Percentiles rank a stretch among this genome's conserved stretches.
Evolutionary conservation across 2,329 filamentous ascomycete species (phyloP).

Genomic region (Beauveria asiatica): DNA sequence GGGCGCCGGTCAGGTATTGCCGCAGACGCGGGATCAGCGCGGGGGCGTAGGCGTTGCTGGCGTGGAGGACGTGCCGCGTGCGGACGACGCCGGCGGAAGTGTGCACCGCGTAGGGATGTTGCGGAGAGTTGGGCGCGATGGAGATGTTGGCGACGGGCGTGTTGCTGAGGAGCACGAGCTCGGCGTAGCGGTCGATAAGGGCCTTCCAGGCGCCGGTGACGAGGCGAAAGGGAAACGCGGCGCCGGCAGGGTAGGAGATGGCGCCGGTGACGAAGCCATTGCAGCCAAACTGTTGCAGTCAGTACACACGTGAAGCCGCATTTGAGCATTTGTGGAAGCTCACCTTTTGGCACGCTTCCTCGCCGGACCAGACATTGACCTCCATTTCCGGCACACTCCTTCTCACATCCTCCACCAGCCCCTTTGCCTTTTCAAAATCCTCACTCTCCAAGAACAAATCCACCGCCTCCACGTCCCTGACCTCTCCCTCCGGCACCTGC

Average conservation of each 20-base stretch:
- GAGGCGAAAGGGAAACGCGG: conserved; percentile 43
- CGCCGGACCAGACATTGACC: conserved; percentile 25
- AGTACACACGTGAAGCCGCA: neutral
- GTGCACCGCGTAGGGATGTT: conserved; percentile 31
- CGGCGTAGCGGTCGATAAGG: conserved; percentile 27
- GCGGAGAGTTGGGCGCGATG: neutral
- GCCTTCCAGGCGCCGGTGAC: conserved; percentile 37
- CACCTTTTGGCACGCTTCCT: conserved; percentile 25
- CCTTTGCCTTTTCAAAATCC: conserved; percentile 25
- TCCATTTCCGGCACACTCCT: conserved; percentile 32
- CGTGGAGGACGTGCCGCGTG: conserved; percentile 45
- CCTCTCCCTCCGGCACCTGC: conserved; percentile 29
- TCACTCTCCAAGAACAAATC: conserved; percentile 35
- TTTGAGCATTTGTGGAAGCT: neutral
- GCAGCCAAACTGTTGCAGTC: conserved; percentile 23
- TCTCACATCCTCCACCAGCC: conserved; percentile 24
- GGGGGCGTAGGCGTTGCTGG: conserved; percentile 46
- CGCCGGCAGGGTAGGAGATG: conserved; percentile 37
- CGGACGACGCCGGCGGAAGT: conserved; percentile 37
- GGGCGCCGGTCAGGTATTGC: conserved; percentile 34
- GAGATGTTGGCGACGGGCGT: conserved; percentile 24
- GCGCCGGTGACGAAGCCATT: conserved; percentile 31
- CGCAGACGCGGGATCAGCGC: conserved; percentile 43
- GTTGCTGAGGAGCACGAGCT: conserved; percentile 29
- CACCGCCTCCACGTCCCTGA: conserved; percentile 36